Evolutionary conservation across 164 flowering plant genomes (phyloP).

Genomic region (Nymphaea thermarum): DNA sequence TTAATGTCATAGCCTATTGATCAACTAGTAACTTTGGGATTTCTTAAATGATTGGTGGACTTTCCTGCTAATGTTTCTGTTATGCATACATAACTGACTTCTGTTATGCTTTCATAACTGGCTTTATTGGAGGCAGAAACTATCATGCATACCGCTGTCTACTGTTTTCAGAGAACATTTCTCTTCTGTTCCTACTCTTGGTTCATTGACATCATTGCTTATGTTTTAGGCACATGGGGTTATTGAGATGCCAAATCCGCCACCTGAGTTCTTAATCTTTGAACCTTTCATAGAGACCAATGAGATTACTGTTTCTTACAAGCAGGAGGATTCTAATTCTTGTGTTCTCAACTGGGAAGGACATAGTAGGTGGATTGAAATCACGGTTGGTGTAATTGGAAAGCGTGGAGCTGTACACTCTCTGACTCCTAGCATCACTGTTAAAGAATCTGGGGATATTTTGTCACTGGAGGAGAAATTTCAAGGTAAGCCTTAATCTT

Average conservation of each 20-base stretch:
- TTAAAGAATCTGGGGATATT: conserved; percentile 81
- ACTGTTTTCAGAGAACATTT: too few relatives aligned
- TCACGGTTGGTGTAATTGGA: conserved; percentile 85
- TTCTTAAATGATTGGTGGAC: too few relatives aligned
- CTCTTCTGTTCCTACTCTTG: too few relatives aligned
- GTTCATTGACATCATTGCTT: too few relatives aligned
- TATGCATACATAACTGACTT: too few relatives aligned
- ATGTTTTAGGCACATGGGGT: conserved; percentile 57
- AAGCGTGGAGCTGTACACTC: conserved; percentile 69
- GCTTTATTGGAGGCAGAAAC: too few relatives aligned
- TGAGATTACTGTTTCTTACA: conserved; percentile 58
- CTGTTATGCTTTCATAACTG: too few relatives aligned
- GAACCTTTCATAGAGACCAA: conserved; percentile 91
- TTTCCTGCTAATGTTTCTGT: too few relatives aligned
- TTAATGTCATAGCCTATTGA: too few relatives aligned
- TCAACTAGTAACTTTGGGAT: too few relatives aligned
- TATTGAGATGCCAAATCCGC: conserved; percentile 92
- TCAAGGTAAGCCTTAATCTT: conserved; percentile 40
- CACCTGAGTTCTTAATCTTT: conserved; percentile 69
- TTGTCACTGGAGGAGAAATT: conserved; percentile 93
- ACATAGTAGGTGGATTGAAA: conserved; percentile 73
- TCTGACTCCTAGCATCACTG: conserved; percentile 80
- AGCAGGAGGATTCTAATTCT: conserved; percentile 21
- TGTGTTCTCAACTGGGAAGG: conserved; percentile 58
- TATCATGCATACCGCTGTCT: too few relatives aligned